Evolutionary conservation across 139 green algal species (phyloP).

Genomic region (Chlamydomonas asymmetrica): DNA sequence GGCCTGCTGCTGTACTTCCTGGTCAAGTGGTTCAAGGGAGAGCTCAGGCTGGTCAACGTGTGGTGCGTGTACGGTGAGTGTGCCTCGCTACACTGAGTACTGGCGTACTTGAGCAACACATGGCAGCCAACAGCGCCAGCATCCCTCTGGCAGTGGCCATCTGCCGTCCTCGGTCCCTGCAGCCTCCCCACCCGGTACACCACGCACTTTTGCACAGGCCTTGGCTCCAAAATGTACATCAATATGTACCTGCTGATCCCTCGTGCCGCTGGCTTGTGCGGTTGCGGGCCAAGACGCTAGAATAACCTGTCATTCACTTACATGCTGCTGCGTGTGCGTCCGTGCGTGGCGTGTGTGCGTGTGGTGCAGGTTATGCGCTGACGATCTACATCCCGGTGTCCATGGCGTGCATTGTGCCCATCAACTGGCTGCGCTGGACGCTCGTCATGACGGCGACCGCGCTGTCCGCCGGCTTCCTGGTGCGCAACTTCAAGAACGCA

Average conservation of each 20-base stretch:
- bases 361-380: slow-evolving; percentile 65
- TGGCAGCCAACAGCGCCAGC: not conserved
- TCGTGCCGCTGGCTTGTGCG: too few species aligned
- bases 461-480: slow-evolving; percentile 33
- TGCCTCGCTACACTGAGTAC: too few species aligned
- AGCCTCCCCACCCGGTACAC: too few species aligned
- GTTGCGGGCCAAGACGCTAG: too few species aligned
- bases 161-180: too few species aligned
- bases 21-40: slow-evolving; percentile 60
- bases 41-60: slow-evolving; percentile 67
- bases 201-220: too few species aligned
- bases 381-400: slow-evolving; percentile 81
- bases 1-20: slow-evolving; percentile 57
- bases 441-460: slow-evolving; percentile 53
- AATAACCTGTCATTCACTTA: not conserved
- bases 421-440: slow-evolving; percentile 66
- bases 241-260: too few species aligned
- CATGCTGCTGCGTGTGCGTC: not conserved
- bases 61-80: slow-evolving; percentile 80
- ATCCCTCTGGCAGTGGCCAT: too few species aligned
- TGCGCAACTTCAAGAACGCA: slow-evolving; percentile 62
- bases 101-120: too few species aligned
- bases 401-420: slow-evolving; percentile 71
- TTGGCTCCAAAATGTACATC: too few species aligned
- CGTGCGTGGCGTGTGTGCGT: too few species aligned